phyloP scores from a whole-genome alignment of 2,329 filamentous ascomycete species.

The Colletotrichum viniferum region DNA sequence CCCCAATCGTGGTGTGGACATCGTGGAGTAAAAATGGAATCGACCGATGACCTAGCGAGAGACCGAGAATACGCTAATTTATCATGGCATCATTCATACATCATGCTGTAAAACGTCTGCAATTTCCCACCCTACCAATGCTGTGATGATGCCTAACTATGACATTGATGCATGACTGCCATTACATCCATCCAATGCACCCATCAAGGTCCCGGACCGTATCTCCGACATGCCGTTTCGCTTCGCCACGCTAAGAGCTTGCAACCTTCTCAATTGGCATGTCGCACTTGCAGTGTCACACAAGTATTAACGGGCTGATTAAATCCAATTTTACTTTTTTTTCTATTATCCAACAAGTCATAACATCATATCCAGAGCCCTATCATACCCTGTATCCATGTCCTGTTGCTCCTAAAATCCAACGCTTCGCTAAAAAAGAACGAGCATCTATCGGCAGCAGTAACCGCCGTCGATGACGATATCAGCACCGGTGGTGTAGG shows the following conservation, averaged over 20 bases:
- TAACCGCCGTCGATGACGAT: constrained; percentile 77
- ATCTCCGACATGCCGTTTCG: background rate
- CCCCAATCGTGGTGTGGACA: background rate
- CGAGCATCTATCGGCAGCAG: constrained; percentile 44
- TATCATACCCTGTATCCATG: background rate
- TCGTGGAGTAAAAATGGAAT: background rate
- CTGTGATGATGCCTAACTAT: background rate
- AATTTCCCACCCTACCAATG: background rate
- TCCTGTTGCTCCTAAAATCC: background rate
- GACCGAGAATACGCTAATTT: background rate
- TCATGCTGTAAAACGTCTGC: background rate
- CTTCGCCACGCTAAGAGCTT: background rate
- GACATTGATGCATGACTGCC: background rate
- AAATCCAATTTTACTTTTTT: background rate
- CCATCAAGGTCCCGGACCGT: background rate
- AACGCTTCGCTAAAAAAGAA: background rate
- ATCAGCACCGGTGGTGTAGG: constrained; percentile 75
- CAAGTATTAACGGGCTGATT: background rate
- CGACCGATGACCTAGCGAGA: background rate
- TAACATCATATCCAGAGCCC: constrained; percentile 13
- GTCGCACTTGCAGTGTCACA: background rate
- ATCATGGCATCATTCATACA: background rate
- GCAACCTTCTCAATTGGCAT: background rate
- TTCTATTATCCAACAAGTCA: background rate
- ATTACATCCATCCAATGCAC: too few relatives aligned